Percentiles rank a stretch among this genome's conserved stretches.
Conservation (phyloP, 2,329 filamentous ascomycete genomes). For the Colletotrichum sp. region DNA sequence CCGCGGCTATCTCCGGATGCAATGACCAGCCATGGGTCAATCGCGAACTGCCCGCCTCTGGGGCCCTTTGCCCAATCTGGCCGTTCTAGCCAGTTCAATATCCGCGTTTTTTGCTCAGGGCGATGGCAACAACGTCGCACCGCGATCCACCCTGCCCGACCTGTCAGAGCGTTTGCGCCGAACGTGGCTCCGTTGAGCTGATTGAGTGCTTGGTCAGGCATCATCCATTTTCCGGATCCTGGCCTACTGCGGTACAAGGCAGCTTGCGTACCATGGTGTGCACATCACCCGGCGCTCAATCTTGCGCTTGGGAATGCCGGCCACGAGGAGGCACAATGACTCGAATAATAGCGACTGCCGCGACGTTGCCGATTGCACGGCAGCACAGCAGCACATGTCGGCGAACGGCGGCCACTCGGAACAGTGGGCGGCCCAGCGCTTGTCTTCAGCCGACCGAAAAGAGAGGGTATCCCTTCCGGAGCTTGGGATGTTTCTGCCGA, state of each 20-base stretch:
- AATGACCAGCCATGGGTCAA: neutral
- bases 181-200: neutral
- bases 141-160: neutral
- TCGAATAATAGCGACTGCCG: neutral
- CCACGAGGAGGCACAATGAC: neutral
- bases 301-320: neutral
- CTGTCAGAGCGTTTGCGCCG: constrained; percentile 13
- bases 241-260: neutral
- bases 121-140: constrained; percentile 7
- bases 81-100: neutral
- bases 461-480: neutral
- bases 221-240: constrained; percentile 6
- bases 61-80: neutral
- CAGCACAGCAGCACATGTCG: neutral
- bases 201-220: constrained; percentile 7
- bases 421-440: neutral
- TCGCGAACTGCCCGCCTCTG: neutral
- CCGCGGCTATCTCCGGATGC: constrained; percentile 1
- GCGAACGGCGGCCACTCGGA: neutral
- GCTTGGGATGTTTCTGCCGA: neutral
- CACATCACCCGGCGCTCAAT: neutral
- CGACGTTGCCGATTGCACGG: neutral
- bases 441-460: neutral
- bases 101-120: neutral
- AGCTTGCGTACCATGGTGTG: neutral